A percentile compares a stretch with the other conserved stretches of the same genome.
Evolutionary conservation across 1,284 basidiomycete species (phyloP).

Genomic region (Trichosporon coremiiforme): DNA sequence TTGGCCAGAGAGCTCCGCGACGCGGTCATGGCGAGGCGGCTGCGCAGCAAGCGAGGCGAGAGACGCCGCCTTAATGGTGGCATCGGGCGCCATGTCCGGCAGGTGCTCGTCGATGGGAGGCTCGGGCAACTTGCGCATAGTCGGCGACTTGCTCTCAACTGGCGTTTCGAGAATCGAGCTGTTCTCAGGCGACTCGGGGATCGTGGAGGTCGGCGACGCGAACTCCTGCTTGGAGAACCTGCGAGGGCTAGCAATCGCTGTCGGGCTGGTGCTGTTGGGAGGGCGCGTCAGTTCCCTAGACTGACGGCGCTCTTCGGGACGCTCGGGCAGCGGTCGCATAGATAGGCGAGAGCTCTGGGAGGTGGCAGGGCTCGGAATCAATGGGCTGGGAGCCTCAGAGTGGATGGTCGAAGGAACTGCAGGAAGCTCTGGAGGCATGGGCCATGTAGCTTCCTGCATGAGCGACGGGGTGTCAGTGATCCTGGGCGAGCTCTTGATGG

Average conservation of each 20-base stretch:
- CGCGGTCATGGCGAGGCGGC: slow-evolving; percentile 22
- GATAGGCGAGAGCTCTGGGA: not conserved
- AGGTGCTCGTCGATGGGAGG: not conserved
- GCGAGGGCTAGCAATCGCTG: not conserved
- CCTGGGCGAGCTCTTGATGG: not conserved
- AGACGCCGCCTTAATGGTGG: slow-evolving; percentile 5
- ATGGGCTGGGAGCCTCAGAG: not conserved
- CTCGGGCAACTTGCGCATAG: not conserved
- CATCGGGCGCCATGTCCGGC: not conserved
- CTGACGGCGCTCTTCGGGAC: not conserved
- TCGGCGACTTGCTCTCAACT: not conserved
- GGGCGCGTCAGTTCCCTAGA: not conserved
- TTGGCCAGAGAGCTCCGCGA: slow-evolving; percentile 17
- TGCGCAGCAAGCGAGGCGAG: slow-evolving; percentile 13
- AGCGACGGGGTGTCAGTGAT: not conserved
- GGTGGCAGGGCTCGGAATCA: not conserved
- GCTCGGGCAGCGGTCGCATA: slow-evolving; percentile 2
- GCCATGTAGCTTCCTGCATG: not conserved
- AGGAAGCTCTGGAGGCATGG: not conserved
- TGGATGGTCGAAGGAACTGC: not conserved
- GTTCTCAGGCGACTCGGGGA: not conserved
- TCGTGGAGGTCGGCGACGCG: not conserved
- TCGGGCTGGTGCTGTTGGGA: not conserved
- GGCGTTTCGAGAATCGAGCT: not conserved
- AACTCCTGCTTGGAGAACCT: slow-evolving; percentile 10